Conservation (phyloP, 345 rosid genomes). For the Euphorbia tirucalli region DNA sequence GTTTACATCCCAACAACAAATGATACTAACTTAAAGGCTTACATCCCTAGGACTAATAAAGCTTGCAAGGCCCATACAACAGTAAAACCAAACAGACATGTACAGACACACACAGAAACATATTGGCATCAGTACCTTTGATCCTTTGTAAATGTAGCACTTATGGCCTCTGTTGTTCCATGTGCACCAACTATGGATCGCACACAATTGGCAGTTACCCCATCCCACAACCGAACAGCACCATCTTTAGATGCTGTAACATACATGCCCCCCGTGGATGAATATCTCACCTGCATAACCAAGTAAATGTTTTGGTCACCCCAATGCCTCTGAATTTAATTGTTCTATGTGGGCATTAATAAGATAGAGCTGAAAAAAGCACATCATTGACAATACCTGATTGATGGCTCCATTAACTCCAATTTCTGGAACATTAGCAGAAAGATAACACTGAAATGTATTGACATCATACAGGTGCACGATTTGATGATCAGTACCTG, state of each 20-base stretch:
- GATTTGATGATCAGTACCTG: slow-evolving; percentile 84
- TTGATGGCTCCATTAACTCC: slow-evolving; percentile 72
- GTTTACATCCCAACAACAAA: neutral
- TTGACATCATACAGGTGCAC: slow-evolving; percentile 80
- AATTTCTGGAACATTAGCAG: slow-evolving; percentile 55
- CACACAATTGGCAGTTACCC: slow-evolving; percentile 59
- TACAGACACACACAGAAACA: neutral
- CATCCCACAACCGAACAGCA: slow-evolving; percentile 71
- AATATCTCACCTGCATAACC: slow-evolving; percentile 70
- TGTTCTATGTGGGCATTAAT: neutral
- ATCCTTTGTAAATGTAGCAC: slow-evolving; percentile 72
- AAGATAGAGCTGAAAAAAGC: neutral
- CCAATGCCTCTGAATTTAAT: slow-evolving; percentile 6
- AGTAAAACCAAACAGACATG: neutral
- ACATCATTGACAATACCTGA: slow-evolving; percentile 49
- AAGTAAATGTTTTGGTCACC: slow-evolving; percentile 9
- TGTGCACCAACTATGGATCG: slow-evolving; percentile 70
- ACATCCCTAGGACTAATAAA: neutral
- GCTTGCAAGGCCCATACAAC: neutral
- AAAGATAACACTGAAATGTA: slow-evolving; percentile 68
- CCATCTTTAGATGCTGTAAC: slow-evolving; percentile 89
- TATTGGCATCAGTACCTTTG: slow-evolving; percentile 49
- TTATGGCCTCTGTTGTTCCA: slow-evolving; percentile 66
- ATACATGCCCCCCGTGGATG: slow-evolving; percentile 70
- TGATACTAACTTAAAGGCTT: neutral